These are phyloP conservation scores for Plasmopara muralis DNA, from an alignment of 352 stramenopile species.

Conservation along the genomic window DNA sequence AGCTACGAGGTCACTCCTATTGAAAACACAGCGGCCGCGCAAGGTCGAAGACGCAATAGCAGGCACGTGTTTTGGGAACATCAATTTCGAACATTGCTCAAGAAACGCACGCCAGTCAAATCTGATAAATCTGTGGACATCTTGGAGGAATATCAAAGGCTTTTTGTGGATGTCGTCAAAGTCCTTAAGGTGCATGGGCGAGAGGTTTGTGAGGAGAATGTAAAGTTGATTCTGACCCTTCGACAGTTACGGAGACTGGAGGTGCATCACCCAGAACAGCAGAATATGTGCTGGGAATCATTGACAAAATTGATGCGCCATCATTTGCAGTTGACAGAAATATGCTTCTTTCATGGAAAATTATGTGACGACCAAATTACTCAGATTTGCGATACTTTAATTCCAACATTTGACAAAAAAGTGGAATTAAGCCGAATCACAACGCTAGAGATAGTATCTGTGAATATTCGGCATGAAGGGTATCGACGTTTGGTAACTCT, in stretches of 20 bases:
- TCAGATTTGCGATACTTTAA: slow-evolving; percentile 30
- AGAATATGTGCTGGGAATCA: slow-evolving; percentile 40
- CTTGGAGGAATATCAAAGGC: slow-evolving; percentile 4
- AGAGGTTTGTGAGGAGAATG: slow-evolving; percentile 49
- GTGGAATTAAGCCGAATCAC: slow-evolving; percentile 20
- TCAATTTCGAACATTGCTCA: slow-evolving; percentile 43
- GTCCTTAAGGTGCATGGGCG: slow-evolving; percentile 56
- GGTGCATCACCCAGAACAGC: slow-evolving; percentile 70
- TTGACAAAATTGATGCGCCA: slow-evolving; percentile 27
- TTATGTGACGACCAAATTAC: slow-evolving; percentile 39
- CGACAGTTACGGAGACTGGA: slow-evolving; percentile 44
- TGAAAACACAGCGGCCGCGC: slow-evolving; percentile 10
- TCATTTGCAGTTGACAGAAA: slow-evolving; percentile 29
- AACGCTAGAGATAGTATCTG: slow-evolving; percentile 58
- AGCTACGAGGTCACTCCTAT: slow-evolving; percentile 9
- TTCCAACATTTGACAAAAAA: slow-evolving; percentile 2
- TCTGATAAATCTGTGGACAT: slow-evolving; percentile 6
- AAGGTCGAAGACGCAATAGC: slow-evolving; percentile 29
- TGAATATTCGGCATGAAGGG: slow-evolving; percentile 44
- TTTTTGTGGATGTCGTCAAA: slow-evolving; percentile 55
- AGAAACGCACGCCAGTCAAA: slow-evolving; percentile 17
- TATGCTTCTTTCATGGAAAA: slow-evolving; percentile 74
- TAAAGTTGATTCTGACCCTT: slow-evolving; percentile 36
- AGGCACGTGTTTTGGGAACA: slow-evolving; percentile 52
- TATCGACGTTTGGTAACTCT: slow-evolving; percentile 44